These are phyloP conservation scores for Thraustotheca clavata DNA, from an alignment of 352 stramenopile species.

Conservation along the genomic window DNA sequence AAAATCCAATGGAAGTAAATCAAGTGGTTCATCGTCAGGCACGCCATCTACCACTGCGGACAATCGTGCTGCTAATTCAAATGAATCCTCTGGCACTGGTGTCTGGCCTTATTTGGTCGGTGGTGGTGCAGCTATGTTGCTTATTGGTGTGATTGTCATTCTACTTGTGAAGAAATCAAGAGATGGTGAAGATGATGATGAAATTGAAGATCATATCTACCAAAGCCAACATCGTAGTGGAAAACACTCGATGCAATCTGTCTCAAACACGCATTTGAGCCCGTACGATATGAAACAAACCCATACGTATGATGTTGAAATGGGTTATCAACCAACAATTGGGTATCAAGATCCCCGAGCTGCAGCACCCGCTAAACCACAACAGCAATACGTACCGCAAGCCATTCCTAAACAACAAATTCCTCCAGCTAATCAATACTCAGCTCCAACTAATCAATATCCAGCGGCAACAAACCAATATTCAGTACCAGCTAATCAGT, in stretches of 20 bases:
- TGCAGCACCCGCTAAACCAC: not conserved
- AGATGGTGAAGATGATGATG: slow-evolving; percentile 13
- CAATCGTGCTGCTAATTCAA: not conserved
- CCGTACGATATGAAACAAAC: slow-evolving; percentile 3
- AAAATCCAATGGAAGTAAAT: not conserved
- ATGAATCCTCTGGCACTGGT: not conserved
- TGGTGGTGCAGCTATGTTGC: slow-evolving; percentile 1
- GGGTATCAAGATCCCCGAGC: not conserved
- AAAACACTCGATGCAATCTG: slow-evolving; percentile 3
- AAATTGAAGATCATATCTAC: slow-evolving; percentile 15
- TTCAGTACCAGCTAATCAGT: not conserved
- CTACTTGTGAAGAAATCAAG: slow-evolving; percentile 19
- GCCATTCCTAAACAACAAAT: not conserved
- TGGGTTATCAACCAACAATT: not conserved
- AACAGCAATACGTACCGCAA: not conserved
- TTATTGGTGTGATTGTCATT: slow-evolving; percentile 5
- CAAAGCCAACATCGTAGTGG: slow-evolving; percentile 2
- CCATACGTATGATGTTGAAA: slow-evolving; percentile 1
- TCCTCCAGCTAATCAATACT: not conserved
- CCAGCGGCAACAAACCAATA: not conserved
- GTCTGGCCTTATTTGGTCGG: slow-evolving; percentile 7
- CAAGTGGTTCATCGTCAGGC: not conserved
- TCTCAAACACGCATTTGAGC: slow-evolving; percentile 2
- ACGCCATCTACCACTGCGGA: not conserved
- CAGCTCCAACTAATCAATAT: not conserved